Evolutionary conservation across 768 basidiomycete species (phyloP).

Genomic region (Leucocoprinus leucothites): DNA sequence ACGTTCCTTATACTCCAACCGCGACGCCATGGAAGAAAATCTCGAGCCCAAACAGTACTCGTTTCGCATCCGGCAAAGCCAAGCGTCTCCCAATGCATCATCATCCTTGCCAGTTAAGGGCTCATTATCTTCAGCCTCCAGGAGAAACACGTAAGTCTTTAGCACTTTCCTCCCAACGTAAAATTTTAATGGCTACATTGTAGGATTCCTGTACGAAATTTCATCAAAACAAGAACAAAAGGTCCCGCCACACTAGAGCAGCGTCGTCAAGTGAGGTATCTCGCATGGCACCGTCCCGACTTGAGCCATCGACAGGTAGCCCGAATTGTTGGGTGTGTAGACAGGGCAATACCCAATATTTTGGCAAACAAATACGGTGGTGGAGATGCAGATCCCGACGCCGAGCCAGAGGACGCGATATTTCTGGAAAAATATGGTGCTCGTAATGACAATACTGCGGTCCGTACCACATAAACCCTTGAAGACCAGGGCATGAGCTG

Average conservation of each 20-base stretch:
- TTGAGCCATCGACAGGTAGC: neutral
- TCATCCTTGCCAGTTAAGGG: too few relatives aligned
- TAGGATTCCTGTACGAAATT: neutral
- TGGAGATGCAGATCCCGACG: neutral
- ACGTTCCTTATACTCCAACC: neutral
- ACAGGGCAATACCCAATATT: neutral
- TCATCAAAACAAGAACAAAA: neutral
- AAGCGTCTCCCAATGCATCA: too few relatives aligned
- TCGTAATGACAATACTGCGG: neutral
- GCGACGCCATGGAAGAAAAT: neutral
- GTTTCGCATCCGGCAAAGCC: neutral
- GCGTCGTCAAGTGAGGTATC: slow-evolving; percentile 7
- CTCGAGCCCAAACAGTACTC: neutral
- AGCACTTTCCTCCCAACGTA: too few relatives aligned
- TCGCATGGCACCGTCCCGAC: neutral
- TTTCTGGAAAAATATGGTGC: neutral
- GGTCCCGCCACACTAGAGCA: slow-evolving; percentile 1
- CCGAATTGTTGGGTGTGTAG: neutral
- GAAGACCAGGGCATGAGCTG: too few relatives aligned
- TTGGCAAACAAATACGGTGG: neutral
- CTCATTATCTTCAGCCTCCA: too few relatives aligned
- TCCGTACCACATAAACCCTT: neutral
- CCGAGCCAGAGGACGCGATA: neutral
- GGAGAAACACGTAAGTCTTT: too few relatives aligned
- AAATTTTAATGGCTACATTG: too few relatives aligned